These are phyloP conservation scores for Sporodiniella umbellata DNA, from an alignment of 371 early-diverging fungal species.

Conservation along the genomic window DNA sequence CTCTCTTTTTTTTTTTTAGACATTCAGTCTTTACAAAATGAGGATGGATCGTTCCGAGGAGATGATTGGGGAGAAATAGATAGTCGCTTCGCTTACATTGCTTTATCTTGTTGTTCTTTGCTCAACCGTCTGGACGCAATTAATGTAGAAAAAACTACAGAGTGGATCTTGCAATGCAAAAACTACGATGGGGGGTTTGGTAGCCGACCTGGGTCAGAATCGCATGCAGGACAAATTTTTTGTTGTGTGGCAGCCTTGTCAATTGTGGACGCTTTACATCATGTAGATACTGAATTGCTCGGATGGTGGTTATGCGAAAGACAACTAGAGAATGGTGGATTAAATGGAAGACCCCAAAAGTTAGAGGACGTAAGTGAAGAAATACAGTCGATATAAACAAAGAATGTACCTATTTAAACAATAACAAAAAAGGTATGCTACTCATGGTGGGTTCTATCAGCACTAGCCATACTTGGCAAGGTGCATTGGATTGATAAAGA, in stretches of 20 bases:
- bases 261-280: conserved; percentile 65
- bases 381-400: neutral
- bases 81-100: conserved; percentile 91
- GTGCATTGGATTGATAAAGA: conserved; percentile 86
- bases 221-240: conserved; percentile 95
- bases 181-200: conserved; percentile 99
- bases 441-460: conserved; percentile 98
- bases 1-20: conserved; percentile 32
- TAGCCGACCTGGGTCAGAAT: conserved; percentile 88
- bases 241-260: conserved; percentile 91
- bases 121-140: conserved; percentile 72
- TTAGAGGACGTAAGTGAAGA: conserved; percentile 75
- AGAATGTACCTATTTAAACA: neutral
- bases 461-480: conserved; percentile 81
- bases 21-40: conserved; percentile 56
- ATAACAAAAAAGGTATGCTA: conserved; percentile 69
- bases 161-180: conserved; percentile 77
- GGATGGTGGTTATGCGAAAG: conserved; percentile 94
- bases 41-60: conserved; percentile 83
- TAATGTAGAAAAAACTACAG: conserved; percentile 68
- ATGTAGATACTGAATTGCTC: conserved; percentile 74
- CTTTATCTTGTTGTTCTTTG: conserved; percentile 74
- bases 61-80: conserved; percentile 97
- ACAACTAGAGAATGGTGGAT: conserved; percentile 91
- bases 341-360: conserved; percentile 98